Evolutionary conservation across 2,329 filamentous ascomycete species (phyloP), one percentile per base, ranked within the genome.

Genomic region (Hypoxylon sp.): DNA sequence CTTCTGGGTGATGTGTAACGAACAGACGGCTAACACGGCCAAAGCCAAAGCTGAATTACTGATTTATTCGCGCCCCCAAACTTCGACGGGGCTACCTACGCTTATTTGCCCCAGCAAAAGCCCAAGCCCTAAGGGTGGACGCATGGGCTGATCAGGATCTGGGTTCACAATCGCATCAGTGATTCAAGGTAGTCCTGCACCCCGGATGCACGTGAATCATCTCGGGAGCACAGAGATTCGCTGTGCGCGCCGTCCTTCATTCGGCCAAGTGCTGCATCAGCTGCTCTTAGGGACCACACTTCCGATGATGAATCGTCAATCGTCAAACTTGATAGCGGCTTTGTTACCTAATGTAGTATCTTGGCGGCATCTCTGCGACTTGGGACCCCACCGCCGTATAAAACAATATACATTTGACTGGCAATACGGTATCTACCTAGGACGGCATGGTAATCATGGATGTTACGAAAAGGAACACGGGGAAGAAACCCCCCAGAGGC

Each of bases 81-180:
- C 44, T 33, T 62, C 44, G n/a, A n/a, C n/a, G n/a, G n/a, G n/a
- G 40, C 11, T 48, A 63, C 61, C 54, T 48, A 51, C 44, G 30
- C 20, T 28, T 52, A 57, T 59, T 64, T 54, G 63, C 56, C 56
- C 57, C 54, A 42, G 45, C 53, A 14, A 61, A n/a, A 26, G 53
- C 56, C 56, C 61, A 65, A 51, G 53, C 55, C 44, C 55, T 54
- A 65, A 59, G 44, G 36, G 50, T 51, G 38, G 54, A 61, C 57
- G 56, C 52, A 69, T 55, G 66, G 59, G 52, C 66, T 69, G 66
- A 64, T 66, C 63, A 64, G 66, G 56, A 64, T 61, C 63, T 68
- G 57, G 57, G 57, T 61, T 68, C 64, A 64, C 45, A 61, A 64
- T 61, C 61, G 53, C 49, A 33, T 57, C 52, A 54, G 45, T 44